Conservation (phyloP, 2,329 filamentous ascomycete species). For the Fusarium humuli region DNA sequence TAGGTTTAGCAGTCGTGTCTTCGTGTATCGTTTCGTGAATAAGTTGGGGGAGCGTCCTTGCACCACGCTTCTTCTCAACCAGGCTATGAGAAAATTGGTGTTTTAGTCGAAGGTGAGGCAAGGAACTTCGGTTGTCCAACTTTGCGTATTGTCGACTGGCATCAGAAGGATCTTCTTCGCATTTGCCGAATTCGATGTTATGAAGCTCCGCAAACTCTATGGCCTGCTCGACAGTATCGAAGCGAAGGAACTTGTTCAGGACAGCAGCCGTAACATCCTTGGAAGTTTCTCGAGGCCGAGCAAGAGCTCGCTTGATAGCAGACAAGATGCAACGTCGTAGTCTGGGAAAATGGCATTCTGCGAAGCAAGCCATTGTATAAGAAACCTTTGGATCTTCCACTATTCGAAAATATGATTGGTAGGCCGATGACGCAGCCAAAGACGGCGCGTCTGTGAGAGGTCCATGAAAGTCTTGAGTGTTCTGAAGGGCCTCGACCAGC, state of each 20-base stretch:
- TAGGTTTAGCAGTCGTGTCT: slow-evolving; percentile 39
- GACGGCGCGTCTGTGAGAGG: slow-evolving; percentile 64
- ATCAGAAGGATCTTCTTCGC: slow-evolving; percentile 52
- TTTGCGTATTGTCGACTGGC: slow-evolving; percentile 56
- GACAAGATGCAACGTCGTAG: slow-evolving; percentile 69
- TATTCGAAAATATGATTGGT: slow-evolving; percentile 69
- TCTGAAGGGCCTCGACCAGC: slow-evolving; percentile 70
- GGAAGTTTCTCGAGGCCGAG: slow-evolving; percentile 66
- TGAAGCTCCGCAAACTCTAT: slow-evolving; percentile 72
- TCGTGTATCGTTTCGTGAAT: slow-evolving; percentile 68
- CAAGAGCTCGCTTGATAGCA: slow-evolving; percentile 66
- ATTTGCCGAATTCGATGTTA: slow-evolving; percentile 62
- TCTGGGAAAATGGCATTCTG: slow-evolving; percentile 73
- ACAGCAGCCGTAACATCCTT: slow-evolving; percentile 69
- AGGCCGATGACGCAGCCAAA: slow-evolving; percentile 62
- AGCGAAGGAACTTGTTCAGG: slow-evolving; percentile 70
- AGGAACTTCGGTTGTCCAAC: slow-evolving; percentile 56
- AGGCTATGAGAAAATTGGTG: slow-evolving; percentile 67
- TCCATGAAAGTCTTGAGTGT: slow-evolving; percentile 66
- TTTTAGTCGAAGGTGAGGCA: slow-evolving; percentile 63
- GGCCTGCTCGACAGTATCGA: slow-evolving; percentile 75
- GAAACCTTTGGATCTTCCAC: slow-evolving; percentile 68
- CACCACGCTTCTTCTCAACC: slow-evolving; percentile 70
- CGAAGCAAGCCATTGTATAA: slow-evolving; percentile 77
- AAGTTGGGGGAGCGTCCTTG: slow-evolving; percentile 63